Evolutionary conservation across 345 rosid species (phyloP).

Genomic region (Populus deltoides): DNA sequence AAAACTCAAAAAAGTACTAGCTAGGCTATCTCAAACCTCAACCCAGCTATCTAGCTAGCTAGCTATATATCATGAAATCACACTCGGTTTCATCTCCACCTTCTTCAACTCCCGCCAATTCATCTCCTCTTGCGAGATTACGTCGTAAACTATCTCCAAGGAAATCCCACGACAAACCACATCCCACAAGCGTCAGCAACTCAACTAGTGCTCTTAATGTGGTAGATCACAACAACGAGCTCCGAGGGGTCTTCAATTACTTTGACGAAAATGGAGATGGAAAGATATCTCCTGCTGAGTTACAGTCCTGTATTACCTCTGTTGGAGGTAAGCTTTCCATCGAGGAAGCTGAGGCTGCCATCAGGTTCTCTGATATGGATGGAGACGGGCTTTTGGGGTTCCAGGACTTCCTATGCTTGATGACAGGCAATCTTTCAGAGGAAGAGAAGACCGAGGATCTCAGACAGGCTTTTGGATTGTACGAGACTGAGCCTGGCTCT

Average conservation of each 20-base stretch:
- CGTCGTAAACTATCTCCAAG: constrained; percentile 7
- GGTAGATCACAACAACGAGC: not conserved
- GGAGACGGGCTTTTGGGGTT: constrained; percentile 59
- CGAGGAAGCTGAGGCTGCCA: constrained; percentile 54
- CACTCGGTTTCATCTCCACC: not conserved
- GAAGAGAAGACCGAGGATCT: constrained; percentile 52
- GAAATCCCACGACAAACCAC: not conserved
- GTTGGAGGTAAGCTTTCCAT: constrained; percentile 45
- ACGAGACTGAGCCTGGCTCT: constrained; percentile 41
- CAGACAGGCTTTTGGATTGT: constrained; percentile 57
- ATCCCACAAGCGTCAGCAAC: not conserved
- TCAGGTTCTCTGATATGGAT: constrained; percentile 48
- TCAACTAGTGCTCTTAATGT: not conserved
- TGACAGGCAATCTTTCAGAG: constrained; percentile 35
- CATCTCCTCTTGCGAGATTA: not conserved
- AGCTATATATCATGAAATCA: not conserved
- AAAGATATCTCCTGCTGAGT: constrained; percentile 50
- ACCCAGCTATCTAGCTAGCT: not conserved
- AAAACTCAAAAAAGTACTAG: not conserved
- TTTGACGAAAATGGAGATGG: constrained; percentile 66
- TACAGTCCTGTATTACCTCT: constrained; percentile 43
- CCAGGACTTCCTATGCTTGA: constrained; percentile 52
- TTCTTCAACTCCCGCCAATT: not conserved
- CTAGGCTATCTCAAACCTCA: not conserved
- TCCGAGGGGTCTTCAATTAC: constrained; percentile 39